Conservation (phyloP, 129 eudicot species). For the Oenanthe sinensis region DNA sequence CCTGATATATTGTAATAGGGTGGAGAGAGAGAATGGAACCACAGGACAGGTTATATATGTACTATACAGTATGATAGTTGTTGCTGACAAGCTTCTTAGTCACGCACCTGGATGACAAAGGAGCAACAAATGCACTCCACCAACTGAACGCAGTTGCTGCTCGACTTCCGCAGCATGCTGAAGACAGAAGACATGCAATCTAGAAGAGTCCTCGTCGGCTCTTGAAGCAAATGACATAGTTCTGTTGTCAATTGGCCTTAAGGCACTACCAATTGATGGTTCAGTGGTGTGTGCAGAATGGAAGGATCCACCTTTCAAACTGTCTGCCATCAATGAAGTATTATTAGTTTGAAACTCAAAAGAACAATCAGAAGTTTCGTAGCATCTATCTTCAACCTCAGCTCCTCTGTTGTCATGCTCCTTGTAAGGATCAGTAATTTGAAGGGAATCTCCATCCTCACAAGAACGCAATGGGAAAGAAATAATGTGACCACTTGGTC, state of each 20-base stretch:
- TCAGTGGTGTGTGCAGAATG: constrained; percentile 11
- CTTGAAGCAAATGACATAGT: constrained; percentile 21
- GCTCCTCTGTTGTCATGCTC: constrained; percentile 18
- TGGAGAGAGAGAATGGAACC: neutral
- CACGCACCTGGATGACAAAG: constrained; percentile 90
- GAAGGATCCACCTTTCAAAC: constrained; percentile 22
- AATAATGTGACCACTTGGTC: neutral
- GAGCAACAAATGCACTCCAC: constrained; percentile 71
- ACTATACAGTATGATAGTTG: neutral
- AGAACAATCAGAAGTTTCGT: constrained; percentile 30
- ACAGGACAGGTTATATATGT: neutral
- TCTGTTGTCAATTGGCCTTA: constrained; percentile 14
- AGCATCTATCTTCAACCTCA: constrained; percentile 13
- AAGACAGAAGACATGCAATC: constrained; percentile 93
- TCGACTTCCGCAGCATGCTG: constrained; percentile 66
- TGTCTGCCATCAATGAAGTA: constrained; percentile 23
- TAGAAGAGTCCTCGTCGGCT: constrained; percentile 79
- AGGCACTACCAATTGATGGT: constrained; percentile 12
- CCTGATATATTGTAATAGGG: neutral
- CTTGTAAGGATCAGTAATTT: constrained; percentile 11
- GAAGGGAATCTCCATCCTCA: constrained; percentile 16
- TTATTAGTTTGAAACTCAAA: constrained; percentile 24
- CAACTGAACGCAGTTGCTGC: constrained; percentile 56
- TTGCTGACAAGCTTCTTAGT: constrained; percentile 4
- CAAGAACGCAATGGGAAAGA: constrained; percentile 14